Conservation (phyloP, 202 grass and related monocot species). For the Setaria italica region DNA sequence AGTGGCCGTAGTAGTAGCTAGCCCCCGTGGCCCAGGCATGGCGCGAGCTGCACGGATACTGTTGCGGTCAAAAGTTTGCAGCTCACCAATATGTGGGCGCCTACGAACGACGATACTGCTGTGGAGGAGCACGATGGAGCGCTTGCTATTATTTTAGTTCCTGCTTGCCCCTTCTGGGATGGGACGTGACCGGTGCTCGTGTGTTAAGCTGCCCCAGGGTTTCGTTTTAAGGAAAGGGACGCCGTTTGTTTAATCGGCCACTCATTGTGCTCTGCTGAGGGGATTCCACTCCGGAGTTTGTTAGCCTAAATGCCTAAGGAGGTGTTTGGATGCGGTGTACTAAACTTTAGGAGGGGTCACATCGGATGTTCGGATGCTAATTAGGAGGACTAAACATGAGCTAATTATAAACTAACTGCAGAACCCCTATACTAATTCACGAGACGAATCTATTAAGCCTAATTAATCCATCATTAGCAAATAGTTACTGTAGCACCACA, state of each 20-base stretch:
- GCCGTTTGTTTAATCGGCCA: slow-evolving; percentile 10
- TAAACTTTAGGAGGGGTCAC: too few relatives aligned
- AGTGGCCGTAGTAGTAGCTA: too few relatives aligned
- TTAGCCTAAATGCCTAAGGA: not conserved
- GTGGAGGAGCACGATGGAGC: not conserved
- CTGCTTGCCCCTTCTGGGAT: slow-evolving; percentile 39
- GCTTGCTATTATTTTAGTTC: not conserved
- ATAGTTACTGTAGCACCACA: too few relatives aligned
- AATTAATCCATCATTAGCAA: too few relatives aligned
- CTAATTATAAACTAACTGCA: too few relatives aligned
- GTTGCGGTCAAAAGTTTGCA: slow-evolving; percentile 39
- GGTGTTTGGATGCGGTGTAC: too few relatives aligned
- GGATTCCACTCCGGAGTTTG: not conserved
- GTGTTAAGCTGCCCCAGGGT: not conserved
- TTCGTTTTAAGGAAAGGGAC: not conserved
- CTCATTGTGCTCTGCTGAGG: not conserved
- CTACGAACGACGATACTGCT: not conserved
- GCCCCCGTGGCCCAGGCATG: not conserved
- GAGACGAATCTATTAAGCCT: too few relatives aligned
- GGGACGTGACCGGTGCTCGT: slow-evolving; percentile 1
- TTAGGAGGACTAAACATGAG: too few relatives aligned
- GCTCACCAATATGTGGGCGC: not conserved
- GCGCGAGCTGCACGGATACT: not conserved
- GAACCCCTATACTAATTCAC: too few relatives aligned
- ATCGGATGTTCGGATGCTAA: too few relatives aligned